Evolutionary conservation across 345 rosid species (phyloP).

Genomic region (Bruguiera gymnorhiza): DNA sequence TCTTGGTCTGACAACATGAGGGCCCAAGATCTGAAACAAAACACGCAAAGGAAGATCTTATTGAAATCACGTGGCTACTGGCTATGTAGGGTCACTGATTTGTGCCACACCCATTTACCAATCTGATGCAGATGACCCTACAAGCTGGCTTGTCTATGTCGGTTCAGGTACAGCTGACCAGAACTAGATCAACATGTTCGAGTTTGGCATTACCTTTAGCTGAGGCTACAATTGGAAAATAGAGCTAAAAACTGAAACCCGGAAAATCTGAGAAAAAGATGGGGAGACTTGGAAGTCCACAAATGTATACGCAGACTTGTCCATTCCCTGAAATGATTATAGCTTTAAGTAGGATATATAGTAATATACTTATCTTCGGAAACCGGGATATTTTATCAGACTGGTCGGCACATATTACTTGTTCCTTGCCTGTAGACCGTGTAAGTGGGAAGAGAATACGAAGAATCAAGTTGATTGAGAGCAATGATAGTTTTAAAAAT

Average conservation of each 20-base stretch:
- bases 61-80: background rate
- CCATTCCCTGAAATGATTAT: background rate
- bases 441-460: slow-evolving; percentile 16
- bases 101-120: slow-evolving; percentile 8
- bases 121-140: background rate
- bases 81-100: background rate
- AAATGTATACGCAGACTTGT: background rate
- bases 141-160: background rate
- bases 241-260: background rate
- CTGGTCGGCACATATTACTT: background rate
- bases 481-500: slow-evolving; percentile 20
- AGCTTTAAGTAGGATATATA: background rate
- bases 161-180: background rate
- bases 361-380: background rate
- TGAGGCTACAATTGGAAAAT: background rate
- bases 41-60: background rate
- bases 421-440: background rate
- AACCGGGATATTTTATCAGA: background rate
- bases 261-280: background rate
- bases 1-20: too few species aligned
- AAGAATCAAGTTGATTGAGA: slow-evolving; percentile 1
- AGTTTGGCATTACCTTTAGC: background rate
- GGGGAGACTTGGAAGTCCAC: background rate
- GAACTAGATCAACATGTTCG: background rate
- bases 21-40: background rate